These are phyloP conservation scores for Fusarium foetens DNA, from an alignment of 2,329 filamentous ascomycete genomes.

Conservation along the genomic window DNA sequence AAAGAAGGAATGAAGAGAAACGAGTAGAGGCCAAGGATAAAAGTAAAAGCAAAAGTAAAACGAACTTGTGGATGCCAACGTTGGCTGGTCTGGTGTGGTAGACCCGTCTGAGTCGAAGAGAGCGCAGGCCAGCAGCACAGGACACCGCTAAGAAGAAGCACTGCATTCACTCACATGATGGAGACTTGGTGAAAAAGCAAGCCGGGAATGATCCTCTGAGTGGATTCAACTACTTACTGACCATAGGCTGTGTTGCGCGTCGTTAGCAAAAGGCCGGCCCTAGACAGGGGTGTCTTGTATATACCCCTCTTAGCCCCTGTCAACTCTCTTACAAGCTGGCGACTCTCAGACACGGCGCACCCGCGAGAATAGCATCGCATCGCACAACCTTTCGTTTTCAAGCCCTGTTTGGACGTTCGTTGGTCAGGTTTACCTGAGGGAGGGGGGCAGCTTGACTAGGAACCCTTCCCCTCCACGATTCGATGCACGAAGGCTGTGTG, in stretches of 20 bases:
- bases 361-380: conserved; percentile 9
- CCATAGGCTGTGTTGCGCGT: conserved; percentile 32
- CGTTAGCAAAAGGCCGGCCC: conserved; percentile 14
- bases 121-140: conserved; percentile 29
- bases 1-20: conserved; percentile 13
- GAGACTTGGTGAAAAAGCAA: conserved; percentile 36
- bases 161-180: conserved; percentile 5
- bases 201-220: conserved; percentile 25
- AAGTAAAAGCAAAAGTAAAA: conserved; percentile 40
- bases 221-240: background rate
- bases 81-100: conserved; percentile 21
- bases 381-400: conserved; percentile 27
- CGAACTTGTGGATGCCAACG: conserved; percentile 38
- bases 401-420: background rate
- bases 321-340: conserved; percentile 32
- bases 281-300: conserved; percentile 27
- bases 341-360: conserved; percentile 35
- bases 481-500: conserved; percentile 24
- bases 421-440: conserved; percentile 23
- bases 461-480: conserved; percentile 16
- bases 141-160: conserved; percentile 10
- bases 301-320: conserved; percentile 13
- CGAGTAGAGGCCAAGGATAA: conserved; percentile 36
- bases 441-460: conserved; percentile 22
- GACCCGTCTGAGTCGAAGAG: conserved; percentile 17